Evolutionary conservation across 1,284 basidiomycete genomes (phyloP), one percentile per base, ranked within the genome.

Genomic region (Boletus subluridellus): DNA sequence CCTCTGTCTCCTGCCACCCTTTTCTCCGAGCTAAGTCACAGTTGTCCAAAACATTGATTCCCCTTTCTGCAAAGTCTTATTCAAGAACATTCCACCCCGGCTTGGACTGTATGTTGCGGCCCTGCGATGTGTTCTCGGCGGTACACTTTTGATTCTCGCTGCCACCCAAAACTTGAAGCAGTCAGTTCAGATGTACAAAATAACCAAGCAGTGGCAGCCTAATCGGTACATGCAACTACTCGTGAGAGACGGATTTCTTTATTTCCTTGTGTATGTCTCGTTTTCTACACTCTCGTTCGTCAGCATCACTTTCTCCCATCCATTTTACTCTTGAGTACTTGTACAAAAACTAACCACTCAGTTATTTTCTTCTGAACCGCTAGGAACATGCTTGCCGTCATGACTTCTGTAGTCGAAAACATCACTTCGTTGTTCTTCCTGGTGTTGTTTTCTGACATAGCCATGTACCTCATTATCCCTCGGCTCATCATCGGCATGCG

Each of bases 401-500:
- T 55, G 3, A 1, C 9, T 26, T 6, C 1, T 7, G 3, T 49
- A 3, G 3, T 32, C 9, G 0, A 5, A 12, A 11, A 21, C 4
- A 3, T 0, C 24, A 15, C 30, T n/a, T 6, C 6, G 11, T 0
- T 5, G 3, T 9, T 47, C 15, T 42, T 26, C 17, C 39, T 42
- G 17, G 0, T 0, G 1, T 4, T 4, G 0, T 9, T 61, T 12
- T 9, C 4, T 12, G 32, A 4, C n/a, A 24, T 46, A n/a, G 0
- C 26, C 6, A 2, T 51, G 1, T 34, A 4, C 10, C 17, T 21
- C 35, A 35, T 46, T 15, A 14, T 62, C 5, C 60, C 61, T 35
- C 54, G 51, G n/a, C 54, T 62, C 42, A 48, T 62, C 50, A 53
- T 62, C 26, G 5, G 44, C 47, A 10, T 62, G 37, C 60, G 60